These are phyloP conservation scores for Sutorius eximius DNA, from an alignment of 1,284 basidiomycete species.

Conservation along the genomic window DNA sequence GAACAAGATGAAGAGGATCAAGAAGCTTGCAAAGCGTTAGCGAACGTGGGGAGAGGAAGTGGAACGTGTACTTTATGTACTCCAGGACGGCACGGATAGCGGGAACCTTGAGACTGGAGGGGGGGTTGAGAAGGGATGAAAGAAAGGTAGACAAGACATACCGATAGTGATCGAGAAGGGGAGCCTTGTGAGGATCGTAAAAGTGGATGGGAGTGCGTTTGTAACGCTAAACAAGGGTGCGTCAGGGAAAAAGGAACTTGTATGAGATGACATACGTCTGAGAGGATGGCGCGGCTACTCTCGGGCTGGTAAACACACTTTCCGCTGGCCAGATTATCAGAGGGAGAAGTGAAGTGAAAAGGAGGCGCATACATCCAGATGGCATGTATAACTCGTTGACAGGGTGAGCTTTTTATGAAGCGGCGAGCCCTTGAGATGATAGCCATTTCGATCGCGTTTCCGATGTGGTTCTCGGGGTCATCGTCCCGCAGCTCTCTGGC, in stretches of 20 bases:
- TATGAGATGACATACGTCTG: constrained; percentile 59
- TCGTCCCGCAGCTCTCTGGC: constrained; percentile 73
- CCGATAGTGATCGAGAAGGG: constrained; percentile 91
- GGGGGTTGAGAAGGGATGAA: not conserved
- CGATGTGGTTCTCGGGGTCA: constrained; percentile 75
- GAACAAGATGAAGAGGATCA: constrained; percentile 82
- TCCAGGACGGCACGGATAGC: constrained; percentile 87
- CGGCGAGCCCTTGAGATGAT: constrained; percentile 82
- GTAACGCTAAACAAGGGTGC: constrained; percentile 65
- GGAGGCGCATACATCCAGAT: constrained; percentile 64
- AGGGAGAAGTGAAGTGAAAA: not conserved
- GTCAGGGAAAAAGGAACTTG: not conserved
- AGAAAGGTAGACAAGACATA: constrained; percentile 31
- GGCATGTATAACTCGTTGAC: constrained; percentile 83
- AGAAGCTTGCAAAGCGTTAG: constrained; percentile 56
- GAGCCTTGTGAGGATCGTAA: constrained; percentile 91
- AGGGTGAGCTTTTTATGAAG: constrained; percentile 85
- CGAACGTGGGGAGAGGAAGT: constrained; percentile 54
- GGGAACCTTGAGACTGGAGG: constrained; percentile 82
- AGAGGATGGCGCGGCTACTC: constrained; percentile 82
- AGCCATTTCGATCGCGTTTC: constrained; percentile 90
- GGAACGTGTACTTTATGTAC: constrained; percentile 65
- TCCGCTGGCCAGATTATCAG: constrained; percentile 49
- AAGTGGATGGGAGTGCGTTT: constrained; percentile 91
- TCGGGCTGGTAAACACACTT: constrained; percentile 88